These are phyloP conservation scores for Striga hermonthica DNA, from an alignment of 305 asterid genomes.

Conservation along the genomic window DNA sequence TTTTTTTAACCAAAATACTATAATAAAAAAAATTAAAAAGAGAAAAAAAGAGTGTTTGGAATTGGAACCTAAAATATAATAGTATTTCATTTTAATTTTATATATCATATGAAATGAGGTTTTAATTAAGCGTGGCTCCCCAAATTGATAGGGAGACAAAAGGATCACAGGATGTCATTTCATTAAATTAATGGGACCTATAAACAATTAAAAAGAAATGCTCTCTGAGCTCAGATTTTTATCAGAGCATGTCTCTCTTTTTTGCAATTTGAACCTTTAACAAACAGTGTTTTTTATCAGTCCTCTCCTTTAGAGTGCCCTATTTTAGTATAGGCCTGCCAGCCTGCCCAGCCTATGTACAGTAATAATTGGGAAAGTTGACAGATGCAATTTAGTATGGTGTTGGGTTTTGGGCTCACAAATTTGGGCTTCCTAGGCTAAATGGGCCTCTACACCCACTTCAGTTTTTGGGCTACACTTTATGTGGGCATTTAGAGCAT, in stretches of 20 bases:
- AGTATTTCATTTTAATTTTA: not conserved
- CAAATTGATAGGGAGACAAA: slow-evolving; percentile 2
- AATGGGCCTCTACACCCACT: too few relatives aligned
- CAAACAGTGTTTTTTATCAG: not conserved
- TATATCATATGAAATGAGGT: not conserved
- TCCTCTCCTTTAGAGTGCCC: not conserved
- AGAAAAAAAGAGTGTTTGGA: not conserved
- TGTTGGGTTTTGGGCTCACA: too few relatives aligned
- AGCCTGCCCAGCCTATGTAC: too few relatives aligned
- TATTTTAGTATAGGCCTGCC: not conserved
- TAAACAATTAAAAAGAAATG: not conserved
- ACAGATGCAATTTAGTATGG: too few relatives aligned
- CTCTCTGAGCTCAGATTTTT: not conserved
- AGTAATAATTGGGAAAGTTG: too few relatives aligned
- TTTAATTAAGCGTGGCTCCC: not conserved
- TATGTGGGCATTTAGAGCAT: too few relatives aligned
- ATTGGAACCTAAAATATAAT: not conserved
- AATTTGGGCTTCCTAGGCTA: too few relatives aligned
- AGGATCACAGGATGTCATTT: slow-evolving; percentile 15
- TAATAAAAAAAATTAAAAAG: too few relatives aligned
- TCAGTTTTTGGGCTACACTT: too few relatives aligned
- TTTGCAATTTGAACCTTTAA: not conserved
- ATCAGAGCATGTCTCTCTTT: not conserved
- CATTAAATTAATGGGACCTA: slow-evolving; percentile 9
- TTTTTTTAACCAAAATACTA: too few relatives aligned